Evolutionary conservation across 345 rosid species (phyloP).

Genomic region (Corchorus olitorius): DNA sequence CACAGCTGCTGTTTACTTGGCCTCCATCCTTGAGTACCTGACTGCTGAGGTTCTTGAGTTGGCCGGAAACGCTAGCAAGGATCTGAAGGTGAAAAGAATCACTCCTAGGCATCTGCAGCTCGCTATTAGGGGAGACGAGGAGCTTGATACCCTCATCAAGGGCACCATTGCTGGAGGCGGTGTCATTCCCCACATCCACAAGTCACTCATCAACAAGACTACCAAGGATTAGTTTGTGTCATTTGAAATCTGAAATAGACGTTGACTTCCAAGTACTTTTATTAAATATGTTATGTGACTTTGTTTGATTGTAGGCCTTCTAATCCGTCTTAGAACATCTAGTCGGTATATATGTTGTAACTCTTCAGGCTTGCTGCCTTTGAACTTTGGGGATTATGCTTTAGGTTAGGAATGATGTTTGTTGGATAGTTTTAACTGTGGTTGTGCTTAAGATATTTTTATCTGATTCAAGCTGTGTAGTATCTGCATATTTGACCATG

Average conservation of each 20-base stretch:
- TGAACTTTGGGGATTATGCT: neutral
- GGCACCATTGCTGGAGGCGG: constrained; percentile 52
- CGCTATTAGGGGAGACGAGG: constrained; percentile 58
- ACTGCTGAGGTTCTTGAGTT: constrained; percentile 81
- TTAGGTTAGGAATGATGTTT: constrained; percentile 19
- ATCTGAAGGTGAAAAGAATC: constrained; percentile 76
- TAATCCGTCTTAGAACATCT: neutral
- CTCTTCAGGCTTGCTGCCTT: neutral
- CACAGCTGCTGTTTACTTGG: constrained; percentile 72
- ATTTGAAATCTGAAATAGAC: neutral
- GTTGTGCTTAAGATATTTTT: neutral
- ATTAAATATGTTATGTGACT: neutral
- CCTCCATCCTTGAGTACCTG: constrained; percentile 70
- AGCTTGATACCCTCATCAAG: constrained; percentile 69
- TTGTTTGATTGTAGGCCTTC: constrained; percentile 1
- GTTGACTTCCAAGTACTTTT: neutral
- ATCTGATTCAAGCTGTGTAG: neutral
- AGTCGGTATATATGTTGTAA: constrained; percentile 1
- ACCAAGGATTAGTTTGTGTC: constrained; percentile 18
- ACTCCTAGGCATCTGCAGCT: constrained; percentile 58
- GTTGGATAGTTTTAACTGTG: constrained; percentile 16
- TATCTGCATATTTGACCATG: neutral
- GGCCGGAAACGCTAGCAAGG: constrained; percentile 78
- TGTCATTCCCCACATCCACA: constrained; percentile 33
- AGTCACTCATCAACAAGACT: constrained; percentile 32